Conservation (phyloP, 2,329 filamentous ascomycete genomes). For the Didymosphaeria variabile region DNA sequence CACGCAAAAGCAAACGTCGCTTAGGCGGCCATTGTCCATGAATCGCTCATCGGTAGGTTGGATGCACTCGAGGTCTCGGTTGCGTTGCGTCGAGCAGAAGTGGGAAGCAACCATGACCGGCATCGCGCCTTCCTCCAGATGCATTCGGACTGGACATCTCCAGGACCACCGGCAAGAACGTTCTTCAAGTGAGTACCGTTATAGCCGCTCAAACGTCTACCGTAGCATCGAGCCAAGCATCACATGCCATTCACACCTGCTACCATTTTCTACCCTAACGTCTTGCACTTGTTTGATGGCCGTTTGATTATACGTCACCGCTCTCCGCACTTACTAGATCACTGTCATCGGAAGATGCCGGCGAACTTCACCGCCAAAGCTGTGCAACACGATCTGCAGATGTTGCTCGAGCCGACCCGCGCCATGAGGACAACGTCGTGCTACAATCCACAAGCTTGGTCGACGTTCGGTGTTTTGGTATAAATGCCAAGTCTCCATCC, state of each 20-base stretch:
- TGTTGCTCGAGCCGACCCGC: constrained; percentile 9
- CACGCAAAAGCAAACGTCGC: background rate
- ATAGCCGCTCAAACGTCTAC: background rate
- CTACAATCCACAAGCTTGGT: constrained; percentile 13
- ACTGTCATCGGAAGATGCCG: constrained; percentile 4
- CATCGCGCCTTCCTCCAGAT: background rate
- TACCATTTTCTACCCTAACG: background rate
- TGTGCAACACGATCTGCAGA: constrained; percentile 37
- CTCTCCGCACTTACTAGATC: background rate
- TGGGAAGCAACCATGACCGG: background rate
- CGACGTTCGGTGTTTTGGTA: background rate
- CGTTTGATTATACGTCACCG: background rate
- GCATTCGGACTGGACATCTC: background rate
- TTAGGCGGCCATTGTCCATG: background rate
- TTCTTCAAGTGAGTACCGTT: background rate
- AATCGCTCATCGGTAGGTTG: background rate
- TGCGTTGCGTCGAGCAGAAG: background rate
- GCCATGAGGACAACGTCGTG: constrained; percentile 14
- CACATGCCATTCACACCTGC: background rate
- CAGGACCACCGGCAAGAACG: background rate
- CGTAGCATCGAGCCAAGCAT: background rate
- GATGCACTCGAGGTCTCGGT: background rate
- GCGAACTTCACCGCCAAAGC: constrained; percentile 41
- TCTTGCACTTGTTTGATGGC: background rate
- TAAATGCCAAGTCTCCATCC: constrained; percentile 19